Evolutionary conservation across 805 yeast genomes (phyloP).

Genomic region (Maudiozyma saulgeensis): DNA sequence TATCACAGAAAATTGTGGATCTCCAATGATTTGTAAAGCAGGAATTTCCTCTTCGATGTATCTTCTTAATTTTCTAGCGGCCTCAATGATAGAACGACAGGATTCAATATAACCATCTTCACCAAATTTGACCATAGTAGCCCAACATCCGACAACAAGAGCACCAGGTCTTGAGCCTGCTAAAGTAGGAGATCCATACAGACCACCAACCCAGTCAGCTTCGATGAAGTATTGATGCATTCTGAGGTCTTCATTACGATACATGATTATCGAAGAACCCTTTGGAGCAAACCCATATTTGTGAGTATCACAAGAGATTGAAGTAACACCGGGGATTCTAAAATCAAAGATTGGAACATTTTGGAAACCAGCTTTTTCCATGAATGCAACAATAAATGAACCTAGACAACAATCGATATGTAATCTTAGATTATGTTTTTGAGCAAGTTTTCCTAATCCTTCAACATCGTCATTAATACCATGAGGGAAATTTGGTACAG

Average conservation of each 20-base stretch:
- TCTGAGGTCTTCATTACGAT: constrained; percentile 58
- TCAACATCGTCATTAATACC: constrained; percentile 89
- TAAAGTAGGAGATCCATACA: constrained; percentile 91
- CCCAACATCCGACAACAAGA: constrained; percentile 96
- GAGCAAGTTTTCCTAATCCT: constrained; percentile 54
- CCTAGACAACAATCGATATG: constrained; percentile 97
- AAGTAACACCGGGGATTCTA: constrained; percentile 84
- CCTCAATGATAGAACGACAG: constrained; percentile 55
- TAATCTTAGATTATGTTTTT: constrained; percentile 59
- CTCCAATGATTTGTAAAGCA: constrained; percentile 65
- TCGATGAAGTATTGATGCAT: constrained; percentile 75
- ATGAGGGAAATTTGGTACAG: constrained; percentile 96
- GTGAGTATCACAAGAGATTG: constrained; percentile 98
- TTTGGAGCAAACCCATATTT: constrained; percentile 98
- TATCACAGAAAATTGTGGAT: constrained; percentile 76
- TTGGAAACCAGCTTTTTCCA: constrained; percentile 49
- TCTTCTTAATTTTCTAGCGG: constrained; percentile 49
- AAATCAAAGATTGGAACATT: constrained; percentile 58
- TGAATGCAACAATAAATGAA: constrained; percentile 77
- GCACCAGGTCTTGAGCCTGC: constrained; percentile 99
- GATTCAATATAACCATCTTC: constrained; percentile 67
- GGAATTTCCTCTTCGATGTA: constrained; percentile 41
- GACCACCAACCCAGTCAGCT: constrained; percentile 87
- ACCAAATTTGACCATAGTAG: constrained; percentile 76
- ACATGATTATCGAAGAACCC: constrained; percentile 90